Conservation (phyloP, 768 basidiomycete species). For the Boletus vermiculosoides region DNA sequence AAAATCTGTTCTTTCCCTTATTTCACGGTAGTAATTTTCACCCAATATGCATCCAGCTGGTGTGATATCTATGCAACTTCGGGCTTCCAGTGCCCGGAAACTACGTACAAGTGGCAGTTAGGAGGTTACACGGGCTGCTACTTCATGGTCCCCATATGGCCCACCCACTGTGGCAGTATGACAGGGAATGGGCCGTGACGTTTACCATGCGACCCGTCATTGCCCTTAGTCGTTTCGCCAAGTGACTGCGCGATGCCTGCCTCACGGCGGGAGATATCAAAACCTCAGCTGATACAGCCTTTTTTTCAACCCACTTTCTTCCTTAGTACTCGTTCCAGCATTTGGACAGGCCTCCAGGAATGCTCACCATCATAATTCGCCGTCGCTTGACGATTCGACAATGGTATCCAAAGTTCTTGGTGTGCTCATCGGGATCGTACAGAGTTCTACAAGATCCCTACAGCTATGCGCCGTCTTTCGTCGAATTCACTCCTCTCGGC, state of each 20-base stretch:
- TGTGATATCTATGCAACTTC: neutral
- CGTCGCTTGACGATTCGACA: conserved; percentile 15
- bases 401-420: conserved; percentile 52
- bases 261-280: conserved; percentile 31
- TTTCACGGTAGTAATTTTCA: too few species aligned
- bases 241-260: conserved; percentile 28
- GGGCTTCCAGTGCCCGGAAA: conserved; percentile 24
- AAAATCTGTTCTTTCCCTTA: too few species aligned
- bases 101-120: conserved; percentile 25
- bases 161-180: conserved; percentile 24
- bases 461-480: too few species aligned
- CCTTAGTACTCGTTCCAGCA: conserved; percentile 2
- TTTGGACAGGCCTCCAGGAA: neutral
- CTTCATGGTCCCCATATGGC: conserved; percentile 16
- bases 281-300: conserved; percentile 15
- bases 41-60: too few species aligned
- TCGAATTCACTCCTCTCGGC: too few species aligned
- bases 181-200: conserved; percentile 27
- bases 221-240: conserved; percentile 30
- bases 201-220: conserved; percentile 22
- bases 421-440: conserved; percentile 71
- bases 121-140: conserved; percentile 14
- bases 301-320: conserved; percentile 12
- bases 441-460: conserved; percentile 39
- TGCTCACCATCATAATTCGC: neutral